phyloP scores from a whole-genome alignment of 495 filamentous ascomycete species.

The Penicillium cataractarum region DNA sequence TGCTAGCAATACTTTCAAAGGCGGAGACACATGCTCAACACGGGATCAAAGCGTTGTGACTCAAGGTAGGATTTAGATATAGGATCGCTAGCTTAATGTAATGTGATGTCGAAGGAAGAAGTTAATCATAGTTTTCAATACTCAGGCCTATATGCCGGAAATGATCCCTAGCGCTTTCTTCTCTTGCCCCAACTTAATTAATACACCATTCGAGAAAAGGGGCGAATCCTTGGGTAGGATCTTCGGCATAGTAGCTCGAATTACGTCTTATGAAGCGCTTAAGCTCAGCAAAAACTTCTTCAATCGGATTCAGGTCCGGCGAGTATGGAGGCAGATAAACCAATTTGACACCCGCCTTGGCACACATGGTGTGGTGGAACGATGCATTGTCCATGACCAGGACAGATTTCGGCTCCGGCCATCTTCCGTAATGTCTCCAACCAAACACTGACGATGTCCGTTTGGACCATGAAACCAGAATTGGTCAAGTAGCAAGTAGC shows the following conservation, averaged over 20 bases:
- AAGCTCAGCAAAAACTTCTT: conserved; percentile 28
- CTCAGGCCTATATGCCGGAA: too few species aligned
- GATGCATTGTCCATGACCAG: conserved; percentile 29
- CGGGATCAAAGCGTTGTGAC: too few species aligned
- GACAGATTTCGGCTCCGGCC: conserved; percentile 38
- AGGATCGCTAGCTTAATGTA: too few species aligned
- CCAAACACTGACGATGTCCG: too few species aligned
- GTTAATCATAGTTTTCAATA: too few species aligned
- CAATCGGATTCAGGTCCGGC: conserved; percentile 11
- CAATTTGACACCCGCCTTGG: conserved; percentile 37
- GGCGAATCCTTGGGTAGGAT: conserved; percentile 42
- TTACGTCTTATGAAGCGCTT: conserved; percentile 24
- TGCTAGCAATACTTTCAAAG: too few species aligned
- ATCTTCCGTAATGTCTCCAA: conserved; percentile 40
- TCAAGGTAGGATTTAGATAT: too few species aligned
- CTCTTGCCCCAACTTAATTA: conserved; percentile 22
- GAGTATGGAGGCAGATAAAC: conserved; percentile 27
- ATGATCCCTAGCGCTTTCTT: not conserved
- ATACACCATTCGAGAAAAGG: conserved; percentile 33
- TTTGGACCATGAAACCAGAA: too few species aligned
- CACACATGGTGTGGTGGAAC: conserved; percentile 40
- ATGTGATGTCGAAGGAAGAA: too few species aligned
- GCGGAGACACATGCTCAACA: too few species aligned
- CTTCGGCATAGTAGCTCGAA: conserved; percentile 20
- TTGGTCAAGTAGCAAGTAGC: too few species aligned